These are phyloP conservation scores for Pholiota conissans DNA, from an alignment of 768 basidiomycete species.

Conservation along the genomic window DNA sequence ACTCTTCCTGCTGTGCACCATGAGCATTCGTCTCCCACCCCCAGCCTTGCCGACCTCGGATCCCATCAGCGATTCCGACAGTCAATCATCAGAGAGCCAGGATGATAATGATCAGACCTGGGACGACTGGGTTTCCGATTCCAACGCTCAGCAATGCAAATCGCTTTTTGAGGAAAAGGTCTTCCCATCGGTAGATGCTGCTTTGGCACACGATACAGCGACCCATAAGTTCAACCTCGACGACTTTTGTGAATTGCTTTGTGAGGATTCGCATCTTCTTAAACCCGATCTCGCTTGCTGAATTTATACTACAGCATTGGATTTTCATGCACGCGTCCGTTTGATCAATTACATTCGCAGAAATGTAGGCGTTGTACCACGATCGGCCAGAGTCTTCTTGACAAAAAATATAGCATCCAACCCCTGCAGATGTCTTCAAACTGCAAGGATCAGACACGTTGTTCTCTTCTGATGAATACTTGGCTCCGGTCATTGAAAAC, in stretches of 20 bases:
- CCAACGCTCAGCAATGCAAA: conserved; percentile 50
- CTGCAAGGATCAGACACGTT: conserved; percentile 62
- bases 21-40: conserved; percentile 40
- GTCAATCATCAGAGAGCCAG: conserved; percentile 32
- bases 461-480: conserved; percentile 74
- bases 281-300: neutral
- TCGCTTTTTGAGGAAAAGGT: conserved; percentile 76
- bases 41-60: conserved; percentile 22
- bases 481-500: conserved; percentile 80
- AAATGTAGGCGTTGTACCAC: conserved; percentile 42
- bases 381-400: conserved; percentile 1
- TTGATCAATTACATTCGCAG: conserved; percentile 87
- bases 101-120: conserved; percentile 62
- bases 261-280: conserved; percentile 38
- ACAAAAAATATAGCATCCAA: conserved; percentile 47
- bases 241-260: conserved; percentile 45
- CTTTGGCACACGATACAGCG: conserved; percentile 59
- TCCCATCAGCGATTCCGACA: conserved; percentile 23
- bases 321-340: conserved; percentile 77
- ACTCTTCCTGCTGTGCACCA: conserved; percentile 18
- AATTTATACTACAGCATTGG: conserved; percentile 50
- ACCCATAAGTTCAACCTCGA: conserved; percentile 66
- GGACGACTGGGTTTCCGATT: conserved; percentile 83
- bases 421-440: conserved; percentile 40
- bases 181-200: conserved; percentile 59